These are phyloP conservation scores for Emergomyces orientalis DNA, from an alignment of 2,329 filamentous ascomycete species.

Conservation along the genomic window DNA sequence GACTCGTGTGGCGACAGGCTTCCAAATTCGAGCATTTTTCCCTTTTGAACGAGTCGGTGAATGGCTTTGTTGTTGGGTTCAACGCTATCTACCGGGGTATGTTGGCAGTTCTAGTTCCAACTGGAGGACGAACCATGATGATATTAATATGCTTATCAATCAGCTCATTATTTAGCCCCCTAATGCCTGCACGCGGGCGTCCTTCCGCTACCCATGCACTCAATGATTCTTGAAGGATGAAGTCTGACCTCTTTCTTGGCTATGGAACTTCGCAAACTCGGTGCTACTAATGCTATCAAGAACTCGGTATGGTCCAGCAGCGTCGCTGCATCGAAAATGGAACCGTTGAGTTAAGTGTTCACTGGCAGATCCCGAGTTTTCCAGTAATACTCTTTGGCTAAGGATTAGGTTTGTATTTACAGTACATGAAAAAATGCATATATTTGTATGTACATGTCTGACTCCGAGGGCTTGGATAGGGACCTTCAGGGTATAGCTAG, in stretches of 20 bases:
- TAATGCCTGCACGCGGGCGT: neutral
- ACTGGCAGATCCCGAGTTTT: neutral
- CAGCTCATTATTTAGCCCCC: neutral
- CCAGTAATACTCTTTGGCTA: neutral
- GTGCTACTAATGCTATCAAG: neutral
- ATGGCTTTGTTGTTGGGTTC: neutral
- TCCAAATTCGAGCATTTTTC: neutral
- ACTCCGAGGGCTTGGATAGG: neutral
- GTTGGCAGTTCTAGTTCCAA: neutral
- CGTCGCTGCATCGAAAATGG: neutral
- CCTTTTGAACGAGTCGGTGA: neutral
- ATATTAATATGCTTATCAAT: neutral
- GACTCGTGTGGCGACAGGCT: neutral
- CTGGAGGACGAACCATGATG: neutral
- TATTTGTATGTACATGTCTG: neutral
- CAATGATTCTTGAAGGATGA: no score
- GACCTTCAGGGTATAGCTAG: neutral
- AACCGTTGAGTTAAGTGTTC: neutral
- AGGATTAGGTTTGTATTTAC: neutral
- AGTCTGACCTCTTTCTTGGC: no score
- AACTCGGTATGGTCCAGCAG: neutral
- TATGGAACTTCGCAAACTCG: no score
- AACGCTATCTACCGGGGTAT: neutral
- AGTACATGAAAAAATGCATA: no score
- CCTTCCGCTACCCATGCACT: neutral